phyloP scores from a whole-genome alignment of 257 asterid genomes.

The Solanum corneliomulleri region DNA sequence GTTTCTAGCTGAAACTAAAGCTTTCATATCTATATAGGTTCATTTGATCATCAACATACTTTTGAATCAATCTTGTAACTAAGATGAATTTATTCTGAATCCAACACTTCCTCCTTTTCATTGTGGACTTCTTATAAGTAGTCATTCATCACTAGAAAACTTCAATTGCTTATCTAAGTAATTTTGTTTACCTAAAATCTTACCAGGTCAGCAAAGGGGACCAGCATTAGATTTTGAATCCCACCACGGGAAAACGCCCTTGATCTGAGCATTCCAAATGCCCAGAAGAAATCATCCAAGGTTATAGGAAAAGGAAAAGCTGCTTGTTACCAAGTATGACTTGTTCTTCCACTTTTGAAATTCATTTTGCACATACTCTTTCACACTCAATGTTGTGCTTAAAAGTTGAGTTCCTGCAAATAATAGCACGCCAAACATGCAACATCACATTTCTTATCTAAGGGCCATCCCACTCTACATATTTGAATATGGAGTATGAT shows the following conservation, averaged over 20 bases:
- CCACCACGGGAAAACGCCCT: constrained; percentile 82
- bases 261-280: constrained; percentile 90
- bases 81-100: neutral
- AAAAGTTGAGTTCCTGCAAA: constrained; percentile 74
- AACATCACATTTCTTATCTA: neutral
- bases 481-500: neutral
- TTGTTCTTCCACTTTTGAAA: constrained; percentile 57
- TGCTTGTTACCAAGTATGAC: constrained; percentile 64
- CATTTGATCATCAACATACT: neutral
- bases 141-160: neutral
- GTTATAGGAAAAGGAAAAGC: constrained; percentile 64
- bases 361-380: constrained; percentile 70
- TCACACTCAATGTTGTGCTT: constrained; percentile 79
- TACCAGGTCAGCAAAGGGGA: constrained; percentile 96
- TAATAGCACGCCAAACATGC: neutral
- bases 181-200: constrained; percentile 2
- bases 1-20: neutral
- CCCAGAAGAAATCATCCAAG: constrained; percentile 89
- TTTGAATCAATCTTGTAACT: neutral
- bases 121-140: neutral
- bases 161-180: neutral
- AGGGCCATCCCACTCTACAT: neutral
- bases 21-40: neutral
- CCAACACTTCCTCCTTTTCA: neutral
- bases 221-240: constrained; percentile 68